A percentile compares a stretch with the other conserved stretches of the same genome.
Conservation (phyloP, 176 grass and related monocot species). For the Cenchrus americanus region DNA sequence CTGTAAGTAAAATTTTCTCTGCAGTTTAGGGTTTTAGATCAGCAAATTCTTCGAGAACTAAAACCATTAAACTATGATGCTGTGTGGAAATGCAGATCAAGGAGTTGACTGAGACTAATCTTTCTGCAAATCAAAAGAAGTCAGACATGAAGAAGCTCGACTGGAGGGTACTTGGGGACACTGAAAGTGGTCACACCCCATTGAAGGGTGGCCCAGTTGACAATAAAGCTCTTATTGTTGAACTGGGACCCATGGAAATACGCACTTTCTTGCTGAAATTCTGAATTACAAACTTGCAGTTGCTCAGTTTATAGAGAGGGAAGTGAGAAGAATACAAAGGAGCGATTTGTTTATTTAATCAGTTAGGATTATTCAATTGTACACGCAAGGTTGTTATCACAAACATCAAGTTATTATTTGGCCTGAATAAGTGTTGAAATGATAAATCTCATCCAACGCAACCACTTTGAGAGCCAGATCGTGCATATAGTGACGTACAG, state of each 20-base stretch:
- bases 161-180: conserved; percentile 54
- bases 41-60: not conserved
- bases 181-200: conserved; percentile 29
- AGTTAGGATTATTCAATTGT: too few species aligned
- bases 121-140: conserved; percentile 82
- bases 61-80: not conserved
- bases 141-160: conserved; percentile 64
- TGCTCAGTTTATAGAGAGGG: not conserved
- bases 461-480: not conserved
- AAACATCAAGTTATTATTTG: not conserved
- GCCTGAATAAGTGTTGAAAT: not conserved
- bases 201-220: conserved; percentile 61
- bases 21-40: not conserved
- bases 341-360: not conserved
- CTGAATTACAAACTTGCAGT: conserved; percentile 33
- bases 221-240: conserved; percentile 53
- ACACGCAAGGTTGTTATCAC: too few species aligned
- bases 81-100: conserved; percentile 58
- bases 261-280: conserved; percentile 72
- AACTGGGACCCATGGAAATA: conserved; percentile 87
- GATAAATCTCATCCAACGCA: not conserved
- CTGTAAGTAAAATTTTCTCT: conserved; percentile 48
- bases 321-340: not conserved
- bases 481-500: too few species aligned
- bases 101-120: conserved; percentile 69